phyloP scores from a whole-genome alignment of 192 early-diverging fungal species.

The Allomyces arbusculus region DNA sequence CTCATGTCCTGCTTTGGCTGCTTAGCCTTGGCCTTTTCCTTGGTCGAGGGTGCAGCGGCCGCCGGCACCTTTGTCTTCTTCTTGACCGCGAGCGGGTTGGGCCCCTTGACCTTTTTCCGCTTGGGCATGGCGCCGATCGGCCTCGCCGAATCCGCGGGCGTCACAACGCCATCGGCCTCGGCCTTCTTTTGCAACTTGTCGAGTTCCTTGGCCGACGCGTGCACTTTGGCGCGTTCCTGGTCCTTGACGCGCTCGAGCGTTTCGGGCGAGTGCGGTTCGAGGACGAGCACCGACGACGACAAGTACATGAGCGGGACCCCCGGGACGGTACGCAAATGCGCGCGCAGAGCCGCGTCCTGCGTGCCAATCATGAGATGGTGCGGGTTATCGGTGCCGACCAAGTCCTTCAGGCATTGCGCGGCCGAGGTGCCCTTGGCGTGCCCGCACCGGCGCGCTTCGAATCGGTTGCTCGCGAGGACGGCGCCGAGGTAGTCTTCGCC shows the following conservation, averaged over 20 bases:
- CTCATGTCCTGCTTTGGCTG: constrained; percentile 10
- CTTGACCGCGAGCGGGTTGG: constrained; percentile 75
- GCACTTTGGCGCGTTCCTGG: constrained; percentile 8
- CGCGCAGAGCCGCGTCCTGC: constrained; percentile 48
- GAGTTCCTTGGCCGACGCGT: not conserved
- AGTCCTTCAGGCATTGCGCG: constrained; percentile 44
- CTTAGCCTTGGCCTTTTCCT: not conserved
- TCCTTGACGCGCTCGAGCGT: constrained; percentile 22
- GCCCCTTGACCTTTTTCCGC: constrained; percentile 51
- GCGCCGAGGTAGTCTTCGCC: constrained; percentile 39
- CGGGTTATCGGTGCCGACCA: constrained; percentile 54
- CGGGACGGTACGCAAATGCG: constrained; percentile 38
- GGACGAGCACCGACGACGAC: constrained; percentile 47
- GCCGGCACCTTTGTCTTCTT: constrained; percentile 31
- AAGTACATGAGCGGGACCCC: constrained; percentile 78
- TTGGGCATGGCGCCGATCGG: constrained; percentile 23
- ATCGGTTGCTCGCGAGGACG: constrained; percentile 30
- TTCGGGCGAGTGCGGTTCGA: constrained; percentile 50
- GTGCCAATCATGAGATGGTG: constrained; percentile 73
- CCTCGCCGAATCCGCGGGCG: constrained; percentile 6
- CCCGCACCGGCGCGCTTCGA: constrained; percentile 63
- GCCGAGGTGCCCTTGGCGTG: constrained; percentile 43
- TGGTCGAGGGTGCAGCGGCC: constrained; percentile 1
- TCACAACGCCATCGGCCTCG: no score
- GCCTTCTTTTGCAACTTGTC: constrained; percentile 12